A percentile compares a stretch with the other conserved stretches of the same genome.
phyloP scores from a whole-genome alignment of 352 stramenopile species.

The Phytophthora boehmeriae region DNA sequence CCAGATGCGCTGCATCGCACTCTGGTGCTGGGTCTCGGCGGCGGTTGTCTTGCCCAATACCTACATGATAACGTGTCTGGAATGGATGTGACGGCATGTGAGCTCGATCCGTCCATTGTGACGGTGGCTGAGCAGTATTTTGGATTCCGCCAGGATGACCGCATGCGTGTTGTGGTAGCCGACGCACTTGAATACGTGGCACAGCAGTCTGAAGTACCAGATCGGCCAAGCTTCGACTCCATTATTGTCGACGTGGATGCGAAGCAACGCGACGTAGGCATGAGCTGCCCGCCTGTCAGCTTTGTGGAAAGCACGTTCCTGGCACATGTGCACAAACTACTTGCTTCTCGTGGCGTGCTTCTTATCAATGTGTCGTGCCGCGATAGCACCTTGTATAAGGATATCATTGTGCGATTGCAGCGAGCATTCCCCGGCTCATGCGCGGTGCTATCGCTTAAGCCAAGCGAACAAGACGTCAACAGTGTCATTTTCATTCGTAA shows the following conservation, averaged over 20 bases:
- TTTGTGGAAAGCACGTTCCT: slow-evolving; percentile 67
- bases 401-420: slow-evolving; percentile 52
- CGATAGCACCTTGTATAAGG: slow-evolving; percentile 47
- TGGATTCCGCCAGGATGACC: slow-evolving; percentile 57
- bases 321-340: slow-evolving; percentile 31
- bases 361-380: slow-evolving; percentile 74
- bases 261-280: slow-evolving; percentile 67
- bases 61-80: slow-evolving; percentile 58
- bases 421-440: slow-evolving; percentile 35
- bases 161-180: slow-evolving; percentile 46
- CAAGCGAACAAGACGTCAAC: slow-evolving; percentile 66
- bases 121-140: slow-evolving; percentile 71
- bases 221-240: slow-evolving; percentile 44
- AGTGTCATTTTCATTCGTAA: slow-evolving; percentile 65
- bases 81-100: slow-evolving; percentile 61
- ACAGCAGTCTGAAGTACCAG: slow-evolving; percentile 22
- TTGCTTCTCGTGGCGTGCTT: slow-evolving; percentile 50
- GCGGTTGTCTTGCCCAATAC: slow-evolving; percentile 71
- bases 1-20: slow-evolving; percentile 34
- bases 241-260: slow-evolving; percentile 84
- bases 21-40: slow-evolving; percentile 73
- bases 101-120: slow-evolving; percentile 70
- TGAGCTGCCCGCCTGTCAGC: slow-evolving; percentile 68
- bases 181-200: slow-evolving; percentile 58
- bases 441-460: slow-evolving; percentile 39